Percentiles rank a stretch among this genome's conserved stretches.
These are phyloP conservation scores for Bipolaris oryzae DNA, from an alignment of 2,329 filamentous ascomycete species.

Conservation along the genomic window DNA sequence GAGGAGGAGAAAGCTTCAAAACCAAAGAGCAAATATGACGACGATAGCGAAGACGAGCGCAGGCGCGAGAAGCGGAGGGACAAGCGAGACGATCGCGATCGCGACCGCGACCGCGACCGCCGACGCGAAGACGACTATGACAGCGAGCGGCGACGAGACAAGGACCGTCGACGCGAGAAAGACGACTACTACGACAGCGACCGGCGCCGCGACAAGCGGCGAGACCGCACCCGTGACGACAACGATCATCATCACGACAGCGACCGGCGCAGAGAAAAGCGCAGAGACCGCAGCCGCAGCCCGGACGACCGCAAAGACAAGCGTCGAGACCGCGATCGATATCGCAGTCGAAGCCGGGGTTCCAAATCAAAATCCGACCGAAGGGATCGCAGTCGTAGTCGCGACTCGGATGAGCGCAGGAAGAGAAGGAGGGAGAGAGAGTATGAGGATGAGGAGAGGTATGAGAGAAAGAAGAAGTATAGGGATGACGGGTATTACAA, in stretches of 20 bases:
- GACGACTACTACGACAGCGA: conserved; percentile 30
- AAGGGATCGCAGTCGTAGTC: conserved; percentile 24
- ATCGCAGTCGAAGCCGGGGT: conserved; percentile 36
- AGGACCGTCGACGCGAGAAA: conserved; percentile 26
- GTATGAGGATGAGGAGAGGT: conserved; percentile 26
- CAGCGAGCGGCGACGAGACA: conserved; percentile 23
- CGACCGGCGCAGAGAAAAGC: conserved; percentile 18
- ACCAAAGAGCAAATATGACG: conserved; percentile 20
- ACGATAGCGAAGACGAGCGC: conserved; percentile 23
- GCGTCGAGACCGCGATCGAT: conserved; percentile 29
- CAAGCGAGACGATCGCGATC: conserved; percentile 18
- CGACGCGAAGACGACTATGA: conserved; percentile 31
- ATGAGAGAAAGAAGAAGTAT: conserved; percentile 27
- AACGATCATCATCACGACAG: conserved; percentile 17
- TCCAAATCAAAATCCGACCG: conserved; percentile 25
- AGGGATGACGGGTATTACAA: conserved; percentile 19
- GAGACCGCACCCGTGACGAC: conserved; percentile 23
- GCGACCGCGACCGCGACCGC: conserved; percentile 25
- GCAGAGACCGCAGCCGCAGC: conserved; percentile 28
- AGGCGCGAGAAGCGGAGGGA: conserved; percentile 27
- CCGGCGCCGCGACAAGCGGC: conserved; percentile 25
- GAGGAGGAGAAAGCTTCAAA: conserved; percentile 45
- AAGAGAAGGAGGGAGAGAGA: conserved; percentile 36
- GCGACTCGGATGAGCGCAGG: conserved; percentile 32
- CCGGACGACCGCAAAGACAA: conserved; percentile 36